phyloP scores from a whole-genome alignment of 2,329 filamentous ascomycete species.

The Pseudocercospora crystallina region DNA sequence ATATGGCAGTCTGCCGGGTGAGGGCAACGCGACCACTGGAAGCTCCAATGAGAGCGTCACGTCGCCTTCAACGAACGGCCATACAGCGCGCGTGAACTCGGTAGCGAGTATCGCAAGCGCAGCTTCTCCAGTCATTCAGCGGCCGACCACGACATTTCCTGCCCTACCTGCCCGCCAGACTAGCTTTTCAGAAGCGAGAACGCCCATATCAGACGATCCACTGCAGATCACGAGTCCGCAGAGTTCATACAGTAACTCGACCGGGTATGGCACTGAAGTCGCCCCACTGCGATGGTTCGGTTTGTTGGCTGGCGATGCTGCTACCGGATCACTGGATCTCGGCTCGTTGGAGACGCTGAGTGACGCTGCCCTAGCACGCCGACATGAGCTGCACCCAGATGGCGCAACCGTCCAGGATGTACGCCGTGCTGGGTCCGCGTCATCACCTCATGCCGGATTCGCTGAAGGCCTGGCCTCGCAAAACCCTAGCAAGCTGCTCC shows the following conservation, averaged over 20 bases:
- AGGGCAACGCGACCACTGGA: no score
- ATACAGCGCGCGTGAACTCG: not conserved
- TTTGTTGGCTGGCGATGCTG: slow-evolving; percentile 47
- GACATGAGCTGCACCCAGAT: slow-evolving; percentile 23
- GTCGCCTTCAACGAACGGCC: not conserved
- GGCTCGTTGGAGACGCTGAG: slow-evolving; percentile 26
- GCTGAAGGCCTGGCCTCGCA: slow-evolving; percentile 25
- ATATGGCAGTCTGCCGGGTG: slow-evolving; percentile 30
- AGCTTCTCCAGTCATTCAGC: slow-evolving; percentile 2
- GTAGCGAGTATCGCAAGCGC: not conserved
- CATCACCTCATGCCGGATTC: slow-evolving; percentile 14
- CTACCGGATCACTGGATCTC: slow-evolving; percentile 28
- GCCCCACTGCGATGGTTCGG: slow-evolving; percentile 53
- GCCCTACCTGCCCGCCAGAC: no score
- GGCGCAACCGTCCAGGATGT: slow-evolving; percentile 8
- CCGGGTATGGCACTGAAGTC: slow-evolving; percentile 37
- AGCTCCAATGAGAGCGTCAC: slow-evolving; percentile 2
- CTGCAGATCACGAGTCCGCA: slow-evolving; percentile 26
- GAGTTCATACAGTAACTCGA: slow-evolving; percentile 30
- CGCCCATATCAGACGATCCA: slow-evolving; percentile 13
- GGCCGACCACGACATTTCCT: no score
- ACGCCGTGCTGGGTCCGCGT: slow-evolving; percentile 2
- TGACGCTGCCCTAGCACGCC: slow-evolving; percentile 26
- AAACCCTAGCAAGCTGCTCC: slow-evolving; percentile 25
- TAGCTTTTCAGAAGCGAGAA: no score